These are phyloP conservation scores for Candida morakotiae DNA, from an alignment of 805 yeast species.

Conservation along the genomic window DNA sequence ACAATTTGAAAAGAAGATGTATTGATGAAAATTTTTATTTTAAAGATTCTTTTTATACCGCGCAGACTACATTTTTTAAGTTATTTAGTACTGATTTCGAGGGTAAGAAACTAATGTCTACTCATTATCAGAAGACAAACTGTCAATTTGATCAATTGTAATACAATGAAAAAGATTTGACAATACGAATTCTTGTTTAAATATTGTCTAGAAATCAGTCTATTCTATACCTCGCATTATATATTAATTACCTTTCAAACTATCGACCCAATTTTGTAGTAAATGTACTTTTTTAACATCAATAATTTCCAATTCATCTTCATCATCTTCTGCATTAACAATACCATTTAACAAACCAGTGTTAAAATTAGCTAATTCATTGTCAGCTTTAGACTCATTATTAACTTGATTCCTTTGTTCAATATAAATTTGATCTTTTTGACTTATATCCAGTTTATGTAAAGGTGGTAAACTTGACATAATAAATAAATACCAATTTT, in stretches of 20 bases:
- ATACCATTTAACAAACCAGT: slow-evolving; percentile 7
- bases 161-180: no score
- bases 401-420: slow-evolving; percentile 22
- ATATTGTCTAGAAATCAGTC: no score
- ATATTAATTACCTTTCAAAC: neutral
- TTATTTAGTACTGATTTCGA: no score
- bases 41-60: neutral
- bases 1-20: neutral
- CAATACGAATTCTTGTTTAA: no score
- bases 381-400: neutral
- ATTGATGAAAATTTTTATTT: neutral
- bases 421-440: slow-evolving; percentile 31
- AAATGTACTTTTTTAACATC: slow-evolving; percentile 4
- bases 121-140: no score
- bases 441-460: slow-evolving; percentile 24
- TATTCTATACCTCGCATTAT: neutral
- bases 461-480: slow-evolving; percentile 22
- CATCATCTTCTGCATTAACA: slow-evolving; percentile 3
- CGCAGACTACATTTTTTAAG: neutral
- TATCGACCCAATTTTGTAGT: slow-evolving; percentile 2
- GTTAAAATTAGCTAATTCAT: slow-evolving; percentile 5
- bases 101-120: no score
- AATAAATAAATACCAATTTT: slow-evolving; percentile 8
- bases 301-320: slow-evolving; percentile 5
- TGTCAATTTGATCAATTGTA: no score